phyloP scores from a whole-genome alignment of 305 asterid species.

The Vinca major region DNA sequence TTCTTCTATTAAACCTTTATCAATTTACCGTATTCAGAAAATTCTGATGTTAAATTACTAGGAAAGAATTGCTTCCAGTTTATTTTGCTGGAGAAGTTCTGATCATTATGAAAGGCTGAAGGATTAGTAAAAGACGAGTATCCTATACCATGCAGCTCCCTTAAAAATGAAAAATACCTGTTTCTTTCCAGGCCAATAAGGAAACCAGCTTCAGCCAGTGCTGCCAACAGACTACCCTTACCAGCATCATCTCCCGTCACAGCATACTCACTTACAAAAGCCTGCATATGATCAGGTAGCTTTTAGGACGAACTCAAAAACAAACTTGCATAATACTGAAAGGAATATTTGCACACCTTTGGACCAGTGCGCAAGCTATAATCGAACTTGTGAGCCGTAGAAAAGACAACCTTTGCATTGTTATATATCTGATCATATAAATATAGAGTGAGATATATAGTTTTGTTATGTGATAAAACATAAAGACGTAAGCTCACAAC shows the following conservation, averaged over 20 bases:
- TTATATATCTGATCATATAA: slow-evolving; percentile 50
- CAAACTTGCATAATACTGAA: slow-evolving; percentile 5
- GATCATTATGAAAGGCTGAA: slow-evolving; percentile 1
- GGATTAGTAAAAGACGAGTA: not conserved
- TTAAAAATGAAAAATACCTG: slow-evolving; percentile 36
- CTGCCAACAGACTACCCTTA: slow-evolving; percentile 78
- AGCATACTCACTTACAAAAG: slow-evolving; percentile 94
- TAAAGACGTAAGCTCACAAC: not conserved
- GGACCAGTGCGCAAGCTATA: slow-evolving; percentile 65
- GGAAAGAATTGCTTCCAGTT: not conserved
- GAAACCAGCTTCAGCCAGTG: slow-evolving; percentile 85
- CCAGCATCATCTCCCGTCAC: slow-evolving; percentile 81
- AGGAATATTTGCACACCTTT: slow-evolving; percentile 47
- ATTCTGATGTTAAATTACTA: not conserved
- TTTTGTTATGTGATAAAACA: not conserved
- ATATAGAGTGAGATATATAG: slow-evolving; percentile 7
- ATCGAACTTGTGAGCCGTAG: slow-evolving; percentile 48
- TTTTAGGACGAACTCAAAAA: slow-evolving; percentile 1
- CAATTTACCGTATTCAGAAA: not conserved
- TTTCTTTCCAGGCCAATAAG: slow-evolving; percentile 85
- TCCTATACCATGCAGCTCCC: not conserved
- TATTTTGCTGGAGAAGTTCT: not conserved
- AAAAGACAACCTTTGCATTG: slow-evolving; percentile 46
- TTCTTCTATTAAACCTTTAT: not conserved
- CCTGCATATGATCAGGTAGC: slow-evolving; percentile 33